Conservation (phyloP, 2,329 filamentous ascomycete genomes). For the Tolypocladium endophyticum region DNA sequence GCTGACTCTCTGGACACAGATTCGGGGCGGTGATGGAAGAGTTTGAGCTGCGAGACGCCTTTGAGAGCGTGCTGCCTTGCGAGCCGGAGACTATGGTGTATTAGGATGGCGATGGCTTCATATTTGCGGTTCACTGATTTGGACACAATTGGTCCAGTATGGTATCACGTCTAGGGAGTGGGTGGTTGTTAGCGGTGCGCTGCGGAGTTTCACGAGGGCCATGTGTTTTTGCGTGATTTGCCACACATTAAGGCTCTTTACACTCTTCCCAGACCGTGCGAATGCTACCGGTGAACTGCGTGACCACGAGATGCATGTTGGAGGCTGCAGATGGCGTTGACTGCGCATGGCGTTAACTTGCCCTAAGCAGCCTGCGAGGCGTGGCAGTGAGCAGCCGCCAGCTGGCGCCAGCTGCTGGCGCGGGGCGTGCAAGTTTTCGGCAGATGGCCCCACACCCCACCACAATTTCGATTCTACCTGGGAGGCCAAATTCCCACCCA, state of each 20-base stretch:
- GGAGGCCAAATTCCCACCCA: slow-evolving; percentile 21
- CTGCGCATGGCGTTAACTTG: background rate
- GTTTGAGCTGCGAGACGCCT: slow-evolving; percentile 64
- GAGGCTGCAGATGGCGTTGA: background rate
- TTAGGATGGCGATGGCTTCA: background rate
- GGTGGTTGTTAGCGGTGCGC: background rate
- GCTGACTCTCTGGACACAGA: slow-evolving; percentile 19
- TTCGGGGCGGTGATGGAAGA: slow-evolving; percentile 56
- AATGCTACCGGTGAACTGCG: background rate
- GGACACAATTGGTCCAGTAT: background rate
- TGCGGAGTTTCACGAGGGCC: background rate
- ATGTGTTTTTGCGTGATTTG: background rate
- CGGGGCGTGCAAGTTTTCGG: slow-evolving; percentile 20
- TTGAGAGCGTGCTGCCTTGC: slow-evolving; percentile 47
- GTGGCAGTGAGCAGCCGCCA: background rate
- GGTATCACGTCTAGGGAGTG: background rate
- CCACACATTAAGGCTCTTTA: background rate
- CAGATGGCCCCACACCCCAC: slow-evolving; percentile 26
- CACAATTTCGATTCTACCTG: slow-evolving; percentile 27
- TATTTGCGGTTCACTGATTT: background rate
- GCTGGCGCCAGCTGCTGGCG: slow-evolving; percentile 2
- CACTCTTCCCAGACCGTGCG: background rate
- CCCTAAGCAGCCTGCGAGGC: background rate
- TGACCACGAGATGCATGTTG: background rate
- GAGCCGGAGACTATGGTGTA: slow-evolving; percentile 5